A percentile compares a stretch with the other conserved stretches of the same genome.
phyloP scores from a whole-genome alignment of 495 filamentous ascomycete genomes.

The Acidomyces sp. region DNA sequence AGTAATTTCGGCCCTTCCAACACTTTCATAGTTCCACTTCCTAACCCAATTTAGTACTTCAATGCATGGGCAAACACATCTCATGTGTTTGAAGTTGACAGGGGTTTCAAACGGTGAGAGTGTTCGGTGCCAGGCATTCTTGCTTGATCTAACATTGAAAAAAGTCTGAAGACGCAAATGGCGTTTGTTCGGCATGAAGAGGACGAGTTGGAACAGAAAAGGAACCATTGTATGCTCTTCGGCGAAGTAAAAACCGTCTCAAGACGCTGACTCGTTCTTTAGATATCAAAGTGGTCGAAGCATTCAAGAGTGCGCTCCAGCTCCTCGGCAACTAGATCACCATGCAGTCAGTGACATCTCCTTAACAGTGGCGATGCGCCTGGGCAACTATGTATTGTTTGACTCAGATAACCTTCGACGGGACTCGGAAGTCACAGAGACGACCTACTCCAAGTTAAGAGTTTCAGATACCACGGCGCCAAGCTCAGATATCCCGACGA shows the following conservation, averaged over 20 bases:
- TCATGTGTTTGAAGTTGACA: slow-evolving; percentile 13
- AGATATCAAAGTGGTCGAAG: slow-evolving; percentile 14
- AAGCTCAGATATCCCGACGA: too few relatives aligned
- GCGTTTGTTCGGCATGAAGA: slow-evolving; percentile 17
- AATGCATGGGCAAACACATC: slow-evolving; percentile 8
- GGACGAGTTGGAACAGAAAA: slow-evolving; percentile 17
- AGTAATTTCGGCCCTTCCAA: neutral
- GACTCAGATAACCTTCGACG: too few relatives aligned
- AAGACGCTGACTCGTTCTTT: neutral
- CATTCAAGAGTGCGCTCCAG: slow-evolving; percentile 14
- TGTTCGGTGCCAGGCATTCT: neutral
- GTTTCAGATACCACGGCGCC: too few relatives aligned
- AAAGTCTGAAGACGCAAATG: slow-evolving; percentile 21
- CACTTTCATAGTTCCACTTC: neutral
- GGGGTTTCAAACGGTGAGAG: slow-evolving; percentile 19
- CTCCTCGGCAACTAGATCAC: slow-evolving; percentile 3
- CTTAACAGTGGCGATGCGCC: neutral
- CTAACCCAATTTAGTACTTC: slow-evolving; percentile 12
- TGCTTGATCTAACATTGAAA: neutral
- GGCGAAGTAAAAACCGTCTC: neutral
- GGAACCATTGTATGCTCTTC: slow-evolving; percentile 19
- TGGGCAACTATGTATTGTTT: slow-evolving; percentile 3
- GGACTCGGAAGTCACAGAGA: too few relatives aligned
- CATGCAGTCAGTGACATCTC: slow-evolving; percentile 4
- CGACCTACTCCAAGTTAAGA: too few relatives aligned